Conservation (phyloP, 2,329 filamentous ascomycete genomes). For the Verticillium dahliae region DNA sequence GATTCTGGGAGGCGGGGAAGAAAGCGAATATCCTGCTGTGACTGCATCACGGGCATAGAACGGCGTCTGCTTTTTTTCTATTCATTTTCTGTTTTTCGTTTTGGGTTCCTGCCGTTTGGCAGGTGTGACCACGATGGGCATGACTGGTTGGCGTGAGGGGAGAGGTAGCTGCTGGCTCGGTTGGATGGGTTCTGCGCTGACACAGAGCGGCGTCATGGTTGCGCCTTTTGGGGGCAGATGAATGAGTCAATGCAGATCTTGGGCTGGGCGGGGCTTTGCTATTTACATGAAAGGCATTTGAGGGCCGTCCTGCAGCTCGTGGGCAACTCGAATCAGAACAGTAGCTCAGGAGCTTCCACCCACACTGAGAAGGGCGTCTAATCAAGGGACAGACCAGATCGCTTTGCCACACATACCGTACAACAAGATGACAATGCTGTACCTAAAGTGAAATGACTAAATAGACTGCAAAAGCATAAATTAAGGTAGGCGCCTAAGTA, state of each 20-base stretch:
- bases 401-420: neutral
- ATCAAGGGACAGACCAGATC: neutral
- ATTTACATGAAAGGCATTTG: neutral
- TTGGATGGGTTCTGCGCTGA: neutral
- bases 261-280: neutral
- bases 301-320: neutral
- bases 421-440: neutral
- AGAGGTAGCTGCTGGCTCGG: neutral
- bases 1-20: neutral
- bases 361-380: neutral
- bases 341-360: neutral
- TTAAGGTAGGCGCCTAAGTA: too few relatives aligned
- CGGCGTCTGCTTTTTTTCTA: neutral
- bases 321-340: neutral
- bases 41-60: neutral
- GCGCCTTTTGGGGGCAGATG: neutral
- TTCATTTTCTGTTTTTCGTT: neutral
- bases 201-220: neutral
- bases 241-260: neutral
- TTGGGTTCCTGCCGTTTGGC: neutral
- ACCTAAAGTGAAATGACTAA: too few relatives aligned
- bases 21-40: neutral
- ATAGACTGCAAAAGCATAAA: too few relatives aligned
- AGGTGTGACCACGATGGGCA: neutral
- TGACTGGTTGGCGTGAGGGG: neutral